A percentile compares a stretch with the other conserved stretches of the same genome.
Conservation (phyloP, 1,284 basidiomycete genomes). For the Pholiota adiposa region DNA sequence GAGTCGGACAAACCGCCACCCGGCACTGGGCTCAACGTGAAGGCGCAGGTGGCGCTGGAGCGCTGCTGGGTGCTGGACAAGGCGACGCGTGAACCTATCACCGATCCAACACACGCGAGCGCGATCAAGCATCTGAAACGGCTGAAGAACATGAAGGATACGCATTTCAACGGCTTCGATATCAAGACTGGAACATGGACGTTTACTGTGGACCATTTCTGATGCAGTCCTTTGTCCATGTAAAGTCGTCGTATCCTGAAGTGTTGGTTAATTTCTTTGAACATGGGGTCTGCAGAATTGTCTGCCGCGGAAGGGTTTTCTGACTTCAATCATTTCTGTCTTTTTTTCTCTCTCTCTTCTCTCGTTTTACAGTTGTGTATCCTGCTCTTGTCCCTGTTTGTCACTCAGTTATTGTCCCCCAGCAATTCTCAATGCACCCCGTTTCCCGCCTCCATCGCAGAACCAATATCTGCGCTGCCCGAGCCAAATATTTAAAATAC, state of each 20-base stretch:
- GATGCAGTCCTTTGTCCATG: constrained; percentile 13
- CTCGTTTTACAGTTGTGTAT: constrained; percentile 1
- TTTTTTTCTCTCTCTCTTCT: constrained; percentile 5
- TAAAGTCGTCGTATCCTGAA: constrained; percentile 2
- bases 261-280: constrained; percentile 3
- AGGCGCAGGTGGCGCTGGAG: constrained; percentile 79
- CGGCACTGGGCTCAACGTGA: constrained; percentile 90
- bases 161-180: constrained; percentile 85
- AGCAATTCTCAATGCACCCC: not conserved
- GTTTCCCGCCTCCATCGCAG: not conserved
- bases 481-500: not conserved
- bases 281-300: constrained; percentile 22
- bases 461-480: not conserved
- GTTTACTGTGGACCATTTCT: constrained; percentile 95
- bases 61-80: constrained; percentile 92
- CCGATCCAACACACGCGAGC: constrained; percentile 77
- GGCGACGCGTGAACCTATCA: constrained; percentile 89
- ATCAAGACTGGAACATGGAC: constrained; percentile 87
- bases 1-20: constrained; percentile 80
- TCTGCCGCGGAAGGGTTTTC: constrained; percentile 24
- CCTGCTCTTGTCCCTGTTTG: not conserved
- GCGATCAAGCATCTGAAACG: constrained; percentile 83
- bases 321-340: constrained; percentile 12
- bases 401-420: too few species aligned
- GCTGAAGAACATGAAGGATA: constrained; percentile 85